A percentile compares a stretch with the other conserved stretches of the same genome.
These are phyloP conservation scores for Chrysopogon serrulatus DNA, from an alignment of 176 grass and related monocot genomes.

Conservation along the genomic window DNA sequence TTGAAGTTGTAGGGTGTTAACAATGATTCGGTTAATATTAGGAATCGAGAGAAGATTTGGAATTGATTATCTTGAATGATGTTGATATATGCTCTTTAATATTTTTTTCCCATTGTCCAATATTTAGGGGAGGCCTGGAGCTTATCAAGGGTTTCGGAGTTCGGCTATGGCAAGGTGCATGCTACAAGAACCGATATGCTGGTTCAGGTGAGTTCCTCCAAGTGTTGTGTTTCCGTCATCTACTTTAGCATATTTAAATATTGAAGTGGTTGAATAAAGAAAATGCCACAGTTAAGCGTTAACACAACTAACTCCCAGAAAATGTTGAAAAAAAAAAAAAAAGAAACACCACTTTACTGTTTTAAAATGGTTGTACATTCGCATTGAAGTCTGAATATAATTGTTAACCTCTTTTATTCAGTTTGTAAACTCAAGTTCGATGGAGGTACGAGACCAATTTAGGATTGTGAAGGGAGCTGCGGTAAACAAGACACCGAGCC, in stretches of 20 bases:
- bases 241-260: background rate
- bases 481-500: background rate
- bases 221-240: background rate
- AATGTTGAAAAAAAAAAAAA: background rate
- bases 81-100: background rate
- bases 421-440: conserved; percentile 74
- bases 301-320: background rate
- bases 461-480: conserved; percentile 41
- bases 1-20: background rate
- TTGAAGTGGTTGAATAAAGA: background rate
- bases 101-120: conserved; percentile 9
- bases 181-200: conserved; percentile 44
- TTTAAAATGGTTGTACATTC: background rate
- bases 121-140: conserved; percentile 50
- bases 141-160: conserved; percentile 63
- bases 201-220: conserved; percentile 41
- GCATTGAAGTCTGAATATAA: background rate
- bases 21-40: background rate
- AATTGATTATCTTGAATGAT: too few species aligned
- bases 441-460: conserved; percentile 58
- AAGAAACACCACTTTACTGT: background rate
- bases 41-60: background rate
- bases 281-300: background rate
- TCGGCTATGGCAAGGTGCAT: conserved; percentile 52
- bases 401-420: conserved; percentile 19